Evolutionary conservation across 2,329 filamentous ascomycete species (phyloP).

Genomic region (Talaromyces rugulosus): DNA sequence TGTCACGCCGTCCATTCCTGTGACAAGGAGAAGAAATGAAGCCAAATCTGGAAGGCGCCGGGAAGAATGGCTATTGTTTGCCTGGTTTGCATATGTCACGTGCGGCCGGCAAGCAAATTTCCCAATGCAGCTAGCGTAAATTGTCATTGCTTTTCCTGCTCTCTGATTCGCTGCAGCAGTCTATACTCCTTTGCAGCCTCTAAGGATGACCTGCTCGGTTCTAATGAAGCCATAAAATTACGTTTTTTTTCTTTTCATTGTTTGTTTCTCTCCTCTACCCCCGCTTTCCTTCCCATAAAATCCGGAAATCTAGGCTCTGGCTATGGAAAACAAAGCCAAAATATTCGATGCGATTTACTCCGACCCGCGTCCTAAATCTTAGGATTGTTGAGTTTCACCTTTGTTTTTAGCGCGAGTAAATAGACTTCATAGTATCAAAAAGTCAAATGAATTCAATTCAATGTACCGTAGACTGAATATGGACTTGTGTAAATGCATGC

Average conservation of each 20-base stretch:
- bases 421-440: not conserved
- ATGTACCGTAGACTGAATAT: not conserved
- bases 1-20: not conserved
- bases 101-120: not conserved
- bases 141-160: not conserved
- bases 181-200: not conserved
- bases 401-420: not conserved
- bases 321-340: not conserved
- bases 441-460: not conserved
- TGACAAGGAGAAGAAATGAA: not conserved
- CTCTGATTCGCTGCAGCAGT: not conserved
- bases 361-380: not conserved
- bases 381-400: not conserved
- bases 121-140: not conserved
- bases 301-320: not conserved
- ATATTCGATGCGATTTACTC: not conserved
- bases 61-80: conserved; percentile 7
- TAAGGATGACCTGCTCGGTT: too few relatives aligned
- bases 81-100: conserved; percentile 11
- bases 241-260: not conserved
- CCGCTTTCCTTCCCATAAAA: not conserved
- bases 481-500: not conserved
- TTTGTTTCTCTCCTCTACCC: not conserved
- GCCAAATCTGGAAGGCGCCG: not conserved
- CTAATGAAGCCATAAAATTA: not conserved